These are phyloP conservation scores for Chaetomium globosum DNA, from an alignment of 2,329 filamentous ascomycete species.

Conservation along the genomic window DNA sequence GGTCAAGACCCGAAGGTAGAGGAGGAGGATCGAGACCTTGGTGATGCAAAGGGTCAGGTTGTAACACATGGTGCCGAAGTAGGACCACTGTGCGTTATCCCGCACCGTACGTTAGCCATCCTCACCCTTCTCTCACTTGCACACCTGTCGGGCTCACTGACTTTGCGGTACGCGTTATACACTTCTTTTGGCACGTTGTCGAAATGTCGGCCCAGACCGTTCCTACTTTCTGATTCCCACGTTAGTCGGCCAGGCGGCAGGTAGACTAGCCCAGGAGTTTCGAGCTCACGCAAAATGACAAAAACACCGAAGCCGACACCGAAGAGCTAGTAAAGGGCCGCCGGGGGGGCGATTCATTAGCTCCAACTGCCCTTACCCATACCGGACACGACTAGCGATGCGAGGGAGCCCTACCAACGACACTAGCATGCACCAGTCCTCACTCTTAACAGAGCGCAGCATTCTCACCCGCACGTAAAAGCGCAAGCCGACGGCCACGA, in stretches of 20 bases:
- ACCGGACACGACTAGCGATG: not conserved
- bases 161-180: conserved; percentile 5
- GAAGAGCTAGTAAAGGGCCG: not conserved
- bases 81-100: conserved; percentile 16
- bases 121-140: not conserved
- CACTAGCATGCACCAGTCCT: conserved; percentile 27
- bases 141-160: not conserved
- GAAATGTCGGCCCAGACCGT: conserved; percentile 11
- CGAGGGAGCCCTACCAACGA: conserved; percentile 18
- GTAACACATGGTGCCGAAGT: conserved; percentile 35
- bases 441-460: conserved; percentile 19
- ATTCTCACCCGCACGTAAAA: conserved; percentile 25
- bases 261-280: not conserved
- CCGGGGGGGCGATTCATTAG: not conserved
- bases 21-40: conserved; percentile 38
- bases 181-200: not conserved
- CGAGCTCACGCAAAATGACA: conserved; percentile 5
- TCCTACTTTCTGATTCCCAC: not conserved
- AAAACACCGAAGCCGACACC: conserved; percentile 13
- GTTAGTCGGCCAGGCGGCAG: not conserved
- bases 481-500: conserved; percentile 17
- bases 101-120: not conserved
- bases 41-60: conserved; percentile 34
- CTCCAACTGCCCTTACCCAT: not conserved
- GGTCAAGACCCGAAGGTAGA: conserved; percentile 38